Base-by-base conservation (phyloP, 306 rosid species). In the Medicago arabica region DNA sequence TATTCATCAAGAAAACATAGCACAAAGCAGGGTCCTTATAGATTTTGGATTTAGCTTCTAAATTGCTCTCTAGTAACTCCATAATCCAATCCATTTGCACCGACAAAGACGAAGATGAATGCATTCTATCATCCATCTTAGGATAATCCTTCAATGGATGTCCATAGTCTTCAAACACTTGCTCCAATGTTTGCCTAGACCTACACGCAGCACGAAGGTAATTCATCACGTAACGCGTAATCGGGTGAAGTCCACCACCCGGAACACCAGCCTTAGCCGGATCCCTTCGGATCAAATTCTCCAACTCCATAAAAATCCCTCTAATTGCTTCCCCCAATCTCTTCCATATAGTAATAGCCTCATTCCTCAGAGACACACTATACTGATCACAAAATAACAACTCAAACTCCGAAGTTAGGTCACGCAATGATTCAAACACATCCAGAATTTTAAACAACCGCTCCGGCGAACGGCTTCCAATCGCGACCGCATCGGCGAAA, bases 201-300 rank as follows among this genome's bases (percentile, higher is more conserved):
- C 96, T 85, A 77, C 97, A 92, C 0, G 99, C 99, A 0, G 99
- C 97, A 0, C 88, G 89, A 3, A 95, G 96, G 81, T 95, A 95
- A 73, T 95, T 95, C 98, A 92, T 92, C 83, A 95, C 99, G 3
- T 95, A 95, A 7, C 99, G 97, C 8, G 96, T 95, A 18, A 95
- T 90, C 9, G 98, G 99, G 31, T 95, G 98, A 53, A 90, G 92
- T 4, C 96, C 97, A 1, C 99, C 99, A 6, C 93, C 93, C 0
- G 99, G 99, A 36, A 95, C 99, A 0, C 88, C 87, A 0, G 80
- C 63, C 75, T 89, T 95, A 0, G 97, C 91, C 1, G 99, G 98
- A 63, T 95, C 99, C 0, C 93, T 89, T 16, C 93, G 90, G 64
- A 95, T 95, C 71, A 92, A 74, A 87, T 95, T 95, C 87, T 95